Evolutionary conservation across 2,329 filamentous ascomycete species (phyloP), one percentile per base, ranked within the genome.

Genomic region (Claviceps paspali): DNA sequence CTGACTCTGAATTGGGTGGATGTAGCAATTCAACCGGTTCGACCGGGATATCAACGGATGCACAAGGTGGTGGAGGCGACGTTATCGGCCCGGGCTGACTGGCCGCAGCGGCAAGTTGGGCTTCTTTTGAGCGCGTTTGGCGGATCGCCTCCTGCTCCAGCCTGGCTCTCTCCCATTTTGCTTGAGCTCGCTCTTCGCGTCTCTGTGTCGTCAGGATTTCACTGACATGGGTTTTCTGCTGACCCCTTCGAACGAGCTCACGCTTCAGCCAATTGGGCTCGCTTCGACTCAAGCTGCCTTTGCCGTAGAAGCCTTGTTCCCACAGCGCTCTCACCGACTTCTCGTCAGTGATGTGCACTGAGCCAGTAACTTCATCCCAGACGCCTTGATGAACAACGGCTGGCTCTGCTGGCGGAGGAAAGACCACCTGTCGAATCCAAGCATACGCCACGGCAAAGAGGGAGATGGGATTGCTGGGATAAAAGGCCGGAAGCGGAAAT

Each of bases 241-340:
- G 58, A 9, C 82, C 82, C 41, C 69, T 69, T 35, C 79, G 72
- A 21, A 79, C 76, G 56, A 83, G 80, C 57, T 94, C 85, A 44
- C 82, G 70, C 45, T 82, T 82, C 35, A 94, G 59, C 91, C 91
- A 98, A 47, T 78, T 91, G 3, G 88, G 88, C 56, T 98, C 88
- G 65, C 87, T 95, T 49, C 92, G 76, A 62, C 87, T 95, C 41
- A 96, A 64, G 48, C 68, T 88, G 31, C 91, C 91, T 58, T 95
- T 95, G 33, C 92, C 92, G 58, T 88, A 98, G 60, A 98, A 98
- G 5, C 91, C 91, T 62, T 92, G 84, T 58, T 94, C 83, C 91
- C 92, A 98, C 18, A 98, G 60, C 1, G 79, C 84, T 38, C 81
- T 70, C 43, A 92, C 79, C 3, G 84, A 79, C 38, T 68, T 67